A percentile compares a stretch with the other conserved stretches of the same genome.
Evolutionary conservation across 148 eudicot species (phyloP).

Genomic region (Camellia sinensis): DNA sequence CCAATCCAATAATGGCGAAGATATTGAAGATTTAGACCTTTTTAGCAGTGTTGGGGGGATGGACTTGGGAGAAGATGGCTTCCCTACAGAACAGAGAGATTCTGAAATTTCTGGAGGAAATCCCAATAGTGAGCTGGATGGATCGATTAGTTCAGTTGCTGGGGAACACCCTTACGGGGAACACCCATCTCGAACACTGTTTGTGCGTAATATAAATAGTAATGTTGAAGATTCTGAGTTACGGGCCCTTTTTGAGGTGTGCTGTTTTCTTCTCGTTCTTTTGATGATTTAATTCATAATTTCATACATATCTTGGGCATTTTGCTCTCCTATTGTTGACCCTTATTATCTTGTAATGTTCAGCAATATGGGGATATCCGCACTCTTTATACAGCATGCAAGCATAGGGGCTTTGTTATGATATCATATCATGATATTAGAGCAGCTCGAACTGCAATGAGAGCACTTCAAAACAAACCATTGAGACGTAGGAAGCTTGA

Average conservation of each 20-base stretch:
- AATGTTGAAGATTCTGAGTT: constrained; percentile 73
- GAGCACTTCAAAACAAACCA: constrained; percentile 68
- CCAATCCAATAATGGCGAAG: constrained; percentile 45
- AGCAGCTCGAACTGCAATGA: constrained; percentile 73
- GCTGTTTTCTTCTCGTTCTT: constrained; percentile 9
- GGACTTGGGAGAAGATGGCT: constrained; percentile 77
- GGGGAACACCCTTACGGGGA: constrained; percentile 32
- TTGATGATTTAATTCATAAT: neutral
- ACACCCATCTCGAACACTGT: constrained; percentile 69
- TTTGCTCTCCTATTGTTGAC: neutral
- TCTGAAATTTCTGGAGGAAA: constrained; percentile 33
- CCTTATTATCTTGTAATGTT: constrained; percentile 14
- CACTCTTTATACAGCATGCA: constrained; percentile 73
- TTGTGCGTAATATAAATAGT: constrained; percentile 76
- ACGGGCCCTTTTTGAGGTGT: constrained; percentile 63
- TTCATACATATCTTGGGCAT: neutral
- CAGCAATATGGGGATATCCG: constrained; percentile 86
- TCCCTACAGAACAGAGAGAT: constrained; percentile 31
- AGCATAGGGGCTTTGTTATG: constrained; percentile 80
- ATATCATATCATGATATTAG: constrained; percentile 80
- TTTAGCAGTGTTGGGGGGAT: constrained; percentile 82
- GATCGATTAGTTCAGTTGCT: constrained; percentile 27
- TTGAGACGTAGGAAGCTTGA: constrained; percentile 69
- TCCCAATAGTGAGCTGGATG: constrained; percentile 28
- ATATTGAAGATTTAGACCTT: constrained; percentile 63